These are phyloP conservation scores for Cryptosporidium meleagridis DNA, from an alignment of 169 alveolate genomes.

Conservation along the genomic window DNA sequence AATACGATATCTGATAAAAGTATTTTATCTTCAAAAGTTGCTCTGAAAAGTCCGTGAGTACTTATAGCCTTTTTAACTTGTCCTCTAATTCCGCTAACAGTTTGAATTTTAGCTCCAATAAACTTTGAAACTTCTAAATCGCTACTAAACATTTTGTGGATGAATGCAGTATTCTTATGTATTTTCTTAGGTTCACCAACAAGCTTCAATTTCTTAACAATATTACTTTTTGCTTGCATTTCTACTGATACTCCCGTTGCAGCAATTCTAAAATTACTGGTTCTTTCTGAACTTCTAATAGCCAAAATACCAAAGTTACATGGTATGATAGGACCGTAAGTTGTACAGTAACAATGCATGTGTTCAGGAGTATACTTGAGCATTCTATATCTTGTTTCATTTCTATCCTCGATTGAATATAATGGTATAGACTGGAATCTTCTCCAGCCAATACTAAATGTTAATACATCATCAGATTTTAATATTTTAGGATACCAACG, in stretches of 20 bases:
- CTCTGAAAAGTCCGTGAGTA: slow-evolving; percentile 96
- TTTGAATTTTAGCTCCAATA: slow-evolving; percentile 96
- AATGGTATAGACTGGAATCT: slow-evolving; percentile 98
- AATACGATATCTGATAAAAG: slow-evolving; percentile 96
- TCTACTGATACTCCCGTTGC: slow-evolving; percentile 96
- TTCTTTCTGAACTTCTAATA: slow-evolving; percentile 83
- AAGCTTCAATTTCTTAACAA: slow-evolving; percentile 94
- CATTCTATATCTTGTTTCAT: slow-evolving; percentile 86
- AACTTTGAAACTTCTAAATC: slow-evolving; percentile 98
- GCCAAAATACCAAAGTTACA: slow-evolving; percentile 91
- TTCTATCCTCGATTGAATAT: slow-evolving; percentile 94
- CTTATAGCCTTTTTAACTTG: slow-evolving; percentile 95
- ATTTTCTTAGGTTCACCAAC: slow-evolving; percentile 98
- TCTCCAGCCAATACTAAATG: slow-evolving; percentile 99
- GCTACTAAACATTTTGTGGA: slow-evolving; percentile 98
- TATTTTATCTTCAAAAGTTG: slow-evolving; percentile 98
- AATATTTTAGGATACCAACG: slow-evolving; percentile 97
- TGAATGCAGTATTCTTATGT: slow-evolving; percentile 97
- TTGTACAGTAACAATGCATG: slow-evolving; percentile 94
- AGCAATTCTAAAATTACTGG: slow-evolving; percentile 92
- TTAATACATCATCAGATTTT: slow-evolving; percentile 96
- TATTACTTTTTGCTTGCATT: slow-evolving; percentile 84
- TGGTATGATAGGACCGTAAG: slow-evolving; percentile 96
- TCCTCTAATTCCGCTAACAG: slow-evolving; percentile 99
- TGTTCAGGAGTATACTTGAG: slow-evolving; percentile 97